Evolutionary conservation across 768 basidiomycete species (phyloP), one percentile per base, ranked within the genome.

Genomic region (Tephrocybe rancida): DNA sequence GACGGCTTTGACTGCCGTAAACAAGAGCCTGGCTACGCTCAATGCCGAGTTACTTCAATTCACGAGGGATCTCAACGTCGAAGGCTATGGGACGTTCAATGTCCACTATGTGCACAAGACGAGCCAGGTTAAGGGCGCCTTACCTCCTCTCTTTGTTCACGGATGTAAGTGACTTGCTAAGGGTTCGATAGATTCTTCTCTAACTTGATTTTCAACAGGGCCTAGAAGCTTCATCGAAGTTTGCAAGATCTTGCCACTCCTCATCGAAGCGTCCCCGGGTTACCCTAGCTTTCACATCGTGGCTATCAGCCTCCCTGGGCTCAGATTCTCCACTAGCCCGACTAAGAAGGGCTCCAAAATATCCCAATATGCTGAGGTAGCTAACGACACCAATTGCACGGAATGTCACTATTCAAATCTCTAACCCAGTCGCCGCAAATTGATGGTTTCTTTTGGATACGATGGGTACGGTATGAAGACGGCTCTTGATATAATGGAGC

Each of bases 211-310:
- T 7, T 52, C 29, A 13, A 30, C 5, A 84, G 85, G 86, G 86
- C 85, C 84, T 0, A 85, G 86, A 49, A 74, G 78, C 55, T 83
- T 85, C 61, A 55, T 78, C 3, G 85, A 87, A 69, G 80, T 77
- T 6, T 63, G 70, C 48, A 87, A 85, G 67, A 65, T 87, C 2
- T 67, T 87, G 1, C 81, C 85, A 0, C 59, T 85, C 18, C 67
- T 88, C 46, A 71, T 76, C 0, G 60, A 72, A n/a, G 68, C 69
- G 0, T 73, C 76, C 4, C 48, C 72, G 0, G 71, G 79, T 3
- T 61, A 73, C 46, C 85, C 84, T 2, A 80, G 76, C 44, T 87
- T 88, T 70, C 85, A 87, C 55, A 82, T 87, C 18, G 83, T 88
- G 0, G 81, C 79, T 0, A 59, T 78, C 14, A 80, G 84, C 58